Base-by-base conservation (phyloP, 2,329 filamentous ascomycete genomes). In the Fusarium camptoceras region DNA sequence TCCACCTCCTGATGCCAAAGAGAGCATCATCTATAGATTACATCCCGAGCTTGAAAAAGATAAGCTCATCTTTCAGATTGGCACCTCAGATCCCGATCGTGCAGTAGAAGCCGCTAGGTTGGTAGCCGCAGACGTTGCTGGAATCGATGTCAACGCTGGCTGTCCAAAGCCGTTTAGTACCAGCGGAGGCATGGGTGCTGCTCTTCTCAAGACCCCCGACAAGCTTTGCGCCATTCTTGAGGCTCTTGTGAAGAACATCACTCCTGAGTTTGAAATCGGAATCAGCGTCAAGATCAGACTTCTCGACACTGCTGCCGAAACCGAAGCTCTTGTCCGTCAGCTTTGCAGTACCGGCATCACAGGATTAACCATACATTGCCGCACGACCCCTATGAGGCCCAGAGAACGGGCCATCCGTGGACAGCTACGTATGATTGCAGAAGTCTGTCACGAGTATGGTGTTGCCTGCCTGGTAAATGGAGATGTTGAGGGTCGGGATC, bases 101-200 rank as follows among this genome's bases (percentile, higher is more conserved):
- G 96, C 96, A 2, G 94, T 98, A 0, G 83, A 92, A 78, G 94
- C 95, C 2, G 94, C 95, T 4, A 90, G 90, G 55, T 82, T 98
- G 18, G 91, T 99, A 22, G 96, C 94, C 1, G 87, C 83, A 15
- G 94, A 98, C 80, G 96, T 99, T 5, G 90, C 91, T 1, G 96
- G 96, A 64, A 98, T 99, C 73, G 96, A 98, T 79, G 92, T 99
- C 67, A 99, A 99, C 79, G 94, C 96, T 0, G 96, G 96, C n/a
- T 99, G 96, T 78, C 96, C 96, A 1, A 99, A 99, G 81, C 93
- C 95, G 1, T 99, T 99, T 81, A 97, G 93, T 76, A 97, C 95
- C 4, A 88, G 88, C 68, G 94, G 94, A 64, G 96, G 96, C 50
- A 99, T 99, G 96, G 96, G 96, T 50, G 96, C 96, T 1, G 95